Conservation (phyloP, 352 stramenopile genomes). For the Phytopythium ostracodes region DNA sequence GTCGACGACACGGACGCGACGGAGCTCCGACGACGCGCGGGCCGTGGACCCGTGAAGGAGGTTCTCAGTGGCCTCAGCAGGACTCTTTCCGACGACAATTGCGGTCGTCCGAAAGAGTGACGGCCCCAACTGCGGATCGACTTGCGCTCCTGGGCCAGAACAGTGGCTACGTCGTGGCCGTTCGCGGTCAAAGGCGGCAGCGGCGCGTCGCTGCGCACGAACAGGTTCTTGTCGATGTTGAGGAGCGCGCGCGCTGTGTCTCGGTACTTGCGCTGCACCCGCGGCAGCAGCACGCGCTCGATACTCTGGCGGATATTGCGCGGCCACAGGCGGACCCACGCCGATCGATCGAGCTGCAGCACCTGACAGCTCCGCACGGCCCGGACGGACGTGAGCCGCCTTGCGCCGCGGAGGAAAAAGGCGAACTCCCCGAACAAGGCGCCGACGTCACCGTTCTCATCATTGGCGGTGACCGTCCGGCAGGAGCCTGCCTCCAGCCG, state of each 20-base stretch:
- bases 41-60: not conserved
- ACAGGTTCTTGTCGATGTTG: conserved; percentile 69
- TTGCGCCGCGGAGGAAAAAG: conserved; percentile 52
- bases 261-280: conserved; percentile 35
- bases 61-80: not conserved
- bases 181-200: conserved; percentile 11
- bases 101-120: not conserved
- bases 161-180: not conserved
- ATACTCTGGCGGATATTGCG: conserved; percentile 25
- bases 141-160: not conserved
- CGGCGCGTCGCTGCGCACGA: conserved; percentile 41
- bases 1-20: not conserved
- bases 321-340: conserved; percentile 57
- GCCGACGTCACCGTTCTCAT: conserved; percentile 19
- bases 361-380: conserved; percentile 60
- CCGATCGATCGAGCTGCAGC: conserved; percentile 42
- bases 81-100: not conserved
- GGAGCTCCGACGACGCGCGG: not conserved
- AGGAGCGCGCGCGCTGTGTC: conserved; percentile 29
- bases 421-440: conserved; percentile 56
- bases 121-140: not conserved
- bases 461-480: conserved; percentile 2
- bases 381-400: conserved; percentile 38
- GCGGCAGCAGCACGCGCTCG: conserved; percentile 31
- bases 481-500: conserved; percentile 9